Percentiles rank a stretch among this genome's conserved stretches.
phyloP scores from a whole-genome alignment of 495 filamentous ascomycete species.

The Immersiella caudata region DNA sequence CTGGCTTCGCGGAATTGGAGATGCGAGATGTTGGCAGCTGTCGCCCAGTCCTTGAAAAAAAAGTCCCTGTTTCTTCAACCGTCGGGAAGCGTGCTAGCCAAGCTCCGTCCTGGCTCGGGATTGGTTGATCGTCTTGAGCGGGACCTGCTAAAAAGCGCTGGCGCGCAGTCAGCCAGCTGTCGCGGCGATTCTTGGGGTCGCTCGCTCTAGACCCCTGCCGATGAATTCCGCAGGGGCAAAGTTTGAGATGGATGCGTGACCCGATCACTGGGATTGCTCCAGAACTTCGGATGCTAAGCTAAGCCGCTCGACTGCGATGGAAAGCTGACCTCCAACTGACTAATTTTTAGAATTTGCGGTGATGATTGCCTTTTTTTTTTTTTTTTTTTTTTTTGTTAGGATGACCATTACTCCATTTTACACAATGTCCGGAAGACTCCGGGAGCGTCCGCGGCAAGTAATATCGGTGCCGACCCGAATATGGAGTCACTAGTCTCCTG shows the following conservation, averaged over 20 bases:
- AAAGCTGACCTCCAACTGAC: neutral
- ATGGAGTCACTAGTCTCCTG: too few species aligned
- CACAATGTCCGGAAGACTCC: too few species aligned
- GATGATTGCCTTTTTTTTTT: neutral
- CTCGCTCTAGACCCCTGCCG: neutral
- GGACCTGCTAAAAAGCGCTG: neutral
- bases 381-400: neutral
- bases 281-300: neutral
- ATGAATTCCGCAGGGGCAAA: neutral
- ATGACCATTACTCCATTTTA: neutral
- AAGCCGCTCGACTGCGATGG: neutral
- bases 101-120: neutral
- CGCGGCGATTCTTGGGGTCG: neutral
- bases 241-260: neutral
- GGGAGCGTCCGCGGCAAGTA: too few species aligned
- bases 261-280: neutral
- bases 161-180: neutral
- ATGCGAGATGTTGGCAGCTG: constrained; percentile 16
- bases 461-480: too few species aligned
- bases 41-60: constrained; percentile 10
- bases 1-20: constrained; percentile 4
- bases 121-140: neutral
- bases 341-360: neutral
- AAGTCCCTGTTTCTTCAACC: constrained; percentile 22
- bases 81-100: constrained; percentile 20